phyloP scores from a whole-genome alignment of 148 eudicot species.

The Amaranthus cruentus region DNA sequence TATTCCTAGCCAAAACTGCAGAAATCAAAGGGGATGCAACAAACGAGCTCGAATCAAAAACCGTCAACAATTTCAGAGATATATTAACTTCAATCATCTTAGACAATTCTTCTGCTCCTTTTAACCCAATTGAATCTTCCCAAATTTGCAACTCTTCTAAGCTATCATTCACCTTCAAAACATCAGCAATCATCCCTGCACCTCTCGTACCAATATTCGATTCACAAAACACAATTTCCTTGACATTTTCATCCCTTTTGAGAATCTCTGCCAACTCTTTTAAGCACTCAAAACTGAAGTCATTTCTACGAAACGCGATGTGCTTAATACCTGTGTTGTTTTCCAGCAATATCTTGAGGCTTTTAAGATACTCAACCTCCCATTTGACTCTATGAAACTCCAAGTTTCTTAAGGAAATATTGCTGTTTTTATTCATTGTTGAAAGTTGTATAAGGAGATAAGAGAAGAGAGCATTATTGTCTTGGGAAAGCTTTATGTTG shows the following conservation, averaged over 20 bases:
- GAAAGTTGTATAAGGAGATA: slow-evolving; percentile 40
- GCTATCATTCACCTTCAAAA: slow-evolving; percentile 56
- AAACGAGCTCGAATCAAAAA: slow-evolving; percentile 57
- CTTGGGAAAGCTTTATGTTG: slow-evolving; percentile 43
- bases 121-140: slow-evolving; percentile 77
- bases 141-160: slow-evolving; percentile 82
- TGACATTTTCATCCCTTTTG: slow-evolving; percentile 48
- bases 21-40: slow-evolving; percentile 73
- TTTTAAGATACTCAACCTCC: slow-evolving; percentile 46
- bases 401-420: slow-evolving; percentile 40
- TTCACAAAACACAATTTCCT: slow-evolving; percentile 60
- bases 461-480: slow-evolving; percentile 35
- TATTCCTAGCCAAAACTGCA: slow-evolving; percentile 76
- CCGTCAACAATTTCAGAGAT: slow-evolving; percentile 51
- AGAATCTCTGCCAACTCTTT: slow-evolving; percentile 48
- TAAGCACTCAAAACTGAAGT: slow-evolving; percentile 46
- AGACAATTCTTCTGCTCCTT: slow-evolving; percentile 84
- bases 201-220: slow-evolving; percentile 64
- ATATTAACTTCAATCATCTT: slow-evolving; percentile 85
- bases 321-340: slow-evolving; percentile 41
- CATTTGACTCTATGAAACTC: slow-evolving; percentile 75
- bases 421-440: slow-evolving; percentile 28
- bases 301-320: slow-evolving; percentile 50
- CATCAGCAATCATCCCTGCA: slow-evolving; percentile 60
- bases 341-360: slow-evolving; percentile 38